Evolutionary conservation across 805 yeast species (phyloP), one percentile per base, ranked within the genome.

Genomic region (Kluyveromyces nonfermentans): DNA sequence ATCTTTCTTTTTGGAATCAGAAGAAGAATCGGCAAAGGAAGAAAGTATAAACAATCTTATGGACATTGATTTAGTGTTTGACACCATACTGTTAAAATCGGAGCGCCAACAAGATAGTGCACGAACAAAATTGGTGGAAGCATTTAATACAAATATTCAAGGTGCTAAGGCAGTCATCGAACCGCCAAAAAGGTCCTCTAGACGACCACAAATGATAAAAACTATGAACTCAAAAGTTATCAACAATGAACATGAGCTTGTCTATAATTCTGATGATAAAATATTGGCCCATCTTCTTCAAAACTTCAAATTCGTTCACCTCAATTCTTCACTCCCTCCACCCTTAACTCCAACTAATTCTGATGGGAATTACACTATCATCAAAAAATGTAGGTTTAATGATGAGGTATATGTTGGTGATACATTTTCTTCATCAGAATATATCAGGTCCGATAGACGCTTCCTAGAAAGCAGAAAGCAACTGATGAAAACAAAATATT

Each of bases 11-110:
- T 25, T 25, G 12, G 30, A 25, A 25, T 25, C 30, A 6, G 7
- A 25, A 25, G 30, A 25, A 14, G 30, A 25, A 10, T 14, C n/a
- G 14, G 43, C 36, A 9, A 22, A 31, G 10, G 45, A 48, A 2
- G 43, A 42, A 22, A 46, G 37, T 25, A 32, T 34, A 18, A 51
- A 48, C 7, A 50, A 55, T 33, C 42, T 60, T 9, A 47, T 59
- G 54, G 64, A 60, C 38, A 52, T 59, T 17, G 62, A 58, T 45
- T 39, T 53, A 28, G 54, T 58, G 5, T 60, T 60, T 44, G 62
- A 59, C 45, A 52, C 51, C 42, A 38, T 60, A 7, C 46, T 60
- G n/a, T 45, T 55, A 10, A 54, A 56, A 41, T 49, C 53, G 8
- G 50, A 56, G 21, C 45, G 45, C 17, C 35, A 43, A 5, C 41